Conservation (phyloP, 139 green algal genomes). For the Cymbomonas tetramitiformis region DNA sequence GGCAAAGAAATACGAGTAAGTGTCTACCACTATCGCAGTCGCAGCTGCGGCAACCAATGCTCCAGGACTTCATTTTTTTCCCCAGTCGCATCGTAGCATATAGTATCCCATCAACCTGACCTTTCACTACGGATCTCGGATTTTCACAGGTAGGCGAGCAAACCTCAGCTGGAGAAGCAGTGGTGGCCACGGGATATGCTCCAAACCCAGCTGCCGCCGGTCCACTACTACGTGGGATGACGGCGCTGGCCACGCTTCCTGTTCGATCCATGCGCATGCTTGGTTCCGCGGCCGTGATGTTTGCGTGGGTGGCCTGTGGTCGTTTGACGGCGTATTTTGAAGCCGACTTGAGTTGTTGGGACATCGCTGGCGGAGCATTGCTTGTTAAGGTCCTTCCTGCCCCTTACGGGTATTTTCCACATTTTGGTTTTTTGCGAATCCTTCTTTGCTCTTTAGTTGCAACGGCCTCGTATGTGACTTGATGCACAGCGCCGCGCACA, state of each 20-base stretch:
- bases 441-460: too few species aligned
- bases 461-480: too few species aligned
- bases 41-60: too few species aligned
- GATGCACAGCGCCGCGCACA: too few species aligned
- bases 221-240: neutral
- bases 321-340: slow-evolving; percentile 14
- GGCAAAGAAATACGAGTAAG: neutral
- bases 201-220: neutral
- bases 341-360: slow-evolving; percentile 8
- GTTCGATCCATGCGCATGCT: slow-evolving; percentile 16
- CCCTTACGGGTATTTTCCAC: too few species aligned
- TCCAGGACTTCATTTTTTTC: too few species aligned
- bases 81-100: too few species aligned
- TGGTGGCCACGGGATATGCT: slow-evolving; percentile 12
- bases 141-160: slow-evolving; percentile 8
- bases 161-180: neutral
- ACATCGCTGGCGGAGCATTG: slow-evolving; percentile 12
- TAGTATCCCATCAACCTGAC: too few species aligned
- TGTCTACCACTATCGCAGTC: too few species aligned
- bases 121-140: too few species aligned
- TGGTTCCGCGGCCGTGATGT: slow-evolving; percentile 15
- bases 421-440: too few species aligned
- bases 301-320: slow-evolving; percentile 14
- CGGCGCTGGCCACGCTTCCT: slow-evolving; percentile 1
- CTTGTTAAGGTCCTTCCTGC: too few species aligned